phyloP scores from a whole-genome alignment of 306 rosid genomes.

The Ammopiptanthus mongolicus region DNA sequence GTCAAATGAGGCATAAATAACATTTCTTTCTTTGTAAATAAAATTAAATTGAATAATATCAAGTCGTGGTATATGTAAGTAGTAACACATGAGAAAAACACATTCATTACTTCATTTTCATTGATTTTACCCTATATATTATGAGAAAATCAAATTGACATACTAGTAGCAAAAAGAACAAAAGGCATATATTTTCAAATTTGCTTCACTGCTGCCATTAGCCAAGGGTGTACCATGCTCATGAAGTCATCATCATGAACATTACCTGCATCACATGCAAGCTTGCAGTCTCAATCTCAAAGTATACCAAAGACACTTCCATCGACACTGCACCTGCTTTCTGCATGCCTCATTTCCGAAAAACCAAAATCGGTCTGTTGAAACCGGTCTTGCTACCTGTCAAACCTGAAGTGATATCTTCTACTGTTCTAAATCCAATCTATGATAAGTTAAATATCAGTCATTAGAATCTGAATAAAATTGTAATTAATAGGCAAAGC shows the following conservation, averaged over 20 bases:
- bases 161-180: slow-evolving; percentile 1
- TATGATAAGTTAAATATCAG: slow-evolving; percentile 30
- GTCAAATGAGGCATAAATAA: background rate
- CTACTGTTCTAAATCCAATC: slow-evolving; percentile 79
- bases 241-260: background rate
- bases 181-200: background rate
- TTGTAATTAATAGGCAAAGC: background rate
- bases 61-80: background rate
- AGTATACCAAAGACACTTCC: background rate
- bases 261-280: background rate
- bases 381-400: slow-evolving; percentile 67
- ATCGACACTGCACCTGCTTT: background rate
- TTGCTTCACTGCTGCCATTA: background rate
- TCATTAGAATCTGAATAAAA: slow-evolving; percentile 5
- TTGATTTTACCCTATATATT: background rate
- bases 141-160: background rate
- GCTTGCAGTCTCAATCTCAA: slow-evolving; percentile 6
- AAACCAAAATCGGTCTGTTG: slow-evolving; percentile 78
- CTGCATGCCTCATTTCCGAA: slow-evolving; percentile 42
- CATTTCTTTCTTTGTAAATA: background rate
- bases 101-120: background rate
- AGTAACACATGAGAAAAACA: background rate
- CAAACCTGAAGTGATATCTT: slow-evolving; percentile 53
- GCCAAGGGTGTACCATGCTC: background rate
- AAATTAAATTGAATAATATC: background rate